These are phyloP conservation scores for Afroboletus lepidellus DNA, from an alignment of 1,284 basidiomycete species.

Conservation along the genomic window DNA sequence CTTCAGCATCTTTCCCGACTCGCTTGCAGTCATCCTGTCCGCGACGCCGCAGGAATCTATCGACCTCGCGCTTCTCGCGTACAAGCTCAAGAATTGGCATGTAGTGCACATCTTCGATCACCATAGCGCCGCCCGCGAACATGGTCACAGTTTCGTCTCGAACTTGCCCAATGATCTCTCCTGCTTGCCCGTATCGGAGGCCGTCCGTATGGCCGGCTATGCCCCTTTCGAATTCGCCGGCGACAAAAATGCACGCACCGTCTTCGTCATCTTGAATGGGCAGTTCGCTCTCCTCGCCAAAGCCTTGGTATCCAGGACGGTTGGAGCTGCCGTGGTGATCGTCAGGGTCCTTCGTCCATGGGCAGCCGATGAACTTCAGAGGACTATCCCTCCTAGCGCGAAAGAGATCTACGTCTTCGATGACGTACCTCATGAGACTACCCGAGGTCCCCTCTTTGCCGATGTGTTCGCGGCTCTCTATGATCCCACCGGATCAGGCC, in stretches of 20 bases:
- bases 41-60: slow-evolving; percentile 77
- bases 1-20: slow-evolving; percentile 62
- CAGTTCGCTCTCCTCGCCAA: slow-evolving; percentile 62
- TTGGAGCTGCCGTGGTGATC: slow-evolving; percentile 59
- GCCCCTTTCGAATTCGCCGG: slow-evolving; percentile 69
- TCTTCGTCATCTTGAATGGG: slow-evolving; percentile 68
- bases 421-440: slow-evolving; percentile 63
- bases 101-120: slow-evolving; percentile 82
- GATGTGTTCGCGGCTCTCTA: slow-evolving; percentile 69
- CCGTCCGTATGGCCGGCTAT: slow-evolving; percentile 55
- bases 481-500: slow-evolving; percentile 37
- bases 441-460: slow-evolving; percentile 66
- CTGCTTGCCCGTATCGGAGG: slow-evolving; percentile 41
- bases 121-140: slow-evolving; percentile 65
- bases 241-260: slow-evolving; percentile 53
- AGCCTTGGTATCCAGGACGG: slow-evolving; percentile 42
- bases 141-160: slow-evolving; percentile 49
- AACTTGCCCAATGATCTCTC: slow-evolving; percentile 32
- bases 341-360: slow-evolving; percentile 79
- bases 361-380: slow-evolving; percentile 60
- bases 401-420: slow-evolving; percentile 68
- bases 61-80: slow-evolving; percentile 69
- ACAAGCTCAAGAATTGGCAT: slow-evolving; percentile 60
- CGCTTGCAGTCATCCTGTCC: slow-evolving; percentile 77
- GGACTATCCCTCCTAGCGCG: slow-evolving; percentile 55